These are phyloP conservation scores for Boechera stricta DNA, from an alignment of 345 rosid species.

Conservation along the genomic window DNA sequence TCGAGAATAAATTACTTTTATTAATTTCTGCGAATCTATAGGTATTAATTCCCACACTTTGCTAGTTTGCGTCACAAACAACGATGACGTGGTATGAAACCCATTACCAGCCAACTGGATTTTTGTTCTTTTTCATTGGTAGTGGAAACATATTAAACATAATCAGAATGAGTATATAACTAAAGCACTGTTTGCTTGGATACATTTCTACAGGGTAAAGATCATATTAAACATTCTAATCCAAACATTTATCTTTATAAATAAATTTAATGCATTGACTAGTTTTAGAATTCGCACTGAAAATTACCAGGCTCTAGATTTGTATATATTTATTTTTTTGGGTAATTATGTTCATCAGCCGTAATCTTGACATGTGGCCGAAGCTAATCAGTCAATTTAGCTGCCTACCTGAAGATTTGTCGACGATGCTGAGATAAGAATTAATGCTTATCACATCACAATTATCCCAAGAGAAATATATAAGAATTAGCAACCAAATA, in stretches of 20 bases:
- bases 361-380: slow-evolving; percentile 38
- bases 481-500: neutral
- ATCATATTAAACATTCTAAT: no score
- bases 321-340: no score
- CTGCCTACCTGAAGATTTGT: slow-evolving; percentile 37
- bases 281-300: no score
- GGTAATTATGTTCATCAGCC: slow-evolving; percentile 27
- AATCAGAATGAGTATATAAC: neutral
- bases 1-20: slow-evolving; percentile 10
- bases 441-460: slow-evolving; percentile 9
- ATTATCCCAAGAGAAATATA: neutral
- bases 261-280: no score
- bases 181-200: slow-evolving; percentile 15
- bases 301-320: no score
- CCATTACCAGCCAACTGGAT: slow-evolving; percentile 34
- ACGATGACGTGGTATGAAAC: slow-evolving; percentile 35
- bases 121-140: slow-evolving; percentile 4
- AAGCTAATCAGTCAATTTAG: slow-evolving; percentile 25
- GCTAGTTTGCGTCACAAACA: slow-evolving; percentile 40
- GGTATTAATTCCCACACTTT: slow-evolving; percentile 8
- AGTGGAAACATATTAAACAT: slow-evolving; percentile 32
- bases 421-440: slow-evolving; percentile 22
- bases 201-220: neutral
- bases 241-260: no score
- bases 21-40: slow-evolving; percentile 1